Evolutionary conservation across 305 asterid genomes (phyloP).

Genomic region (Fraxinus paxiana): DNA sequence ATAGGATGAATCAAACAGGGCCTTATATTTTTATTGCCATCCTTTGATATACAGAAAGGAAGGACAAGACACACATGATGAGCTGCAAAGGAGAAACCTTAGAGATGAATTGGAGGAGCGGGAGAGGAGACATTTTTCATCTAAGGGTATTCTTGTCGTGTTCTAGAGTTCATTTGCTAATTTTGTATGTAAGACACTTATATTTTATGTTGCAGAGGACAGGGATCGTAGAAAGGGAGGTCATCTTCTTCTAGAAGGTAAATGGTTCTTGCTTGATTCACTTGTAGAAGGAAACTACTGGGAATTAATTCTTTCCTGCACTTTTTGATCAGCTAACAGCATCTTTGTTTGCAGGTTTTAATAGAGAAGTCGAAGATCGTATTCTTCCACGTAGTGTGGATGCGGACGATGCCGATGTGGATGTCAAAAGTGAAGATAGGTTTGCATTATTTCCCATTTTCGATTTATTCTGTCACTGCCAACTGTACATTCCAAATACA

Average conservation of each 20-base stretch:
- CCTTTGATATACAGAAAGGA: constrained; percentile 46
- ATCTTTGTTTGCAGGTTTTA: constrained; percentile 44
- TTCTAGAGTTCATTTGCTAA: not conserved
- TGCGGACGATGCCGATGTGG: constrained; percentile 82
- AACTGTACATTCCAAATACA: not conserved
- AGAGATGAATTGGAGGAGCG: constrained; percentile 78
- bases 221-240: constrained; percentile 49
- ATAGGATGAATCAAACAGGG: no score
- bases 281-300: not conserved
- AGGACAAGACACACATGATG: constrained; percentile 85
- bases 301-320: not conserved
- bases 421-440: constrained; percentile 53
- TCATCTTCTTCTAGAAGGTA: constrained; percentile 85
- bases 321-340: not conserved
- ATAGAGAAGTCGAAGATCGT: constrained; percentile 71
- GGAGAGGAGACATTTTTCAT: constrained; percentile 76
- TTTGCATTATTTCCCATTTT: not conserved
- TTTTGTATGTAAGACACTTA: not conserved
- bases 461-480: not conserved
- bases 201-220: constrained; percentile 32
- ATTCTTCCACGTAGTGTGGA: constrained; percentile 67
- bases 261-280: constrained; percentile 12
- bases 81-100: constrained; percentile 67
- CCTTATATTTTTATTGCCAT: not conserved
- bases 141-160: constrained; percentile 37